Evolutionary conservation across 1,284 basidiomycete species (phyloP).

Genomic region (Cutaneotrichosporon daszewskae): DNA sequence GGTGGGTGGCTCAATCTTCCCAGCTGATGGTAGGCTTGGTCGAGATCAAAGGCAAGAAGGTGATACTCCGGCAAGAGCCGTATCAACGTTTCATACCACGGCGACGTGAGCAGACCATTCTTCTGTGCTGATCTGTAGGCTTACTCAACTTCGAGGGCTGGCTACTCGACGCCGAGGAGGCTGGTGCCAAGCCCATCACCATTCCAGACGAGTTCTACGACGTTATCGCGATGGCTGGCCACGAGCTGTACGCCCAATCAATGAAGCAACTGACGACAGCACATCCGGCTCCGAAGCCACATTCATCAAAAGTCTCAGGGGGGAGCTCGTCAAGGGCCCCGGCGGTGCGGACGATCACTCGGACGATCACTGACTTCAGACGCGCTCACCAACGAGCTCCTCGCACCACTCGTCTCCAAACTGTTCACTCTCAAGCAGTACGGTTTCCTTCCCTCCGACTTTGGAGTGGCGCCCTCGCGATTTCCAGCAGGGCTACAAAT

Average conservation of each 20-base stretch:
- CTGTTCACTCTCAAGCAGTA: conserved; percentile 35
- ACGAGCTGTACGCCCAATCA: conserved; percentile 29
- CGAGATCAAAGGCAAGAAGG: conserved; percentile 27
- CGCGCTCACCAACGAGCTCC: conserved; percentile 16
- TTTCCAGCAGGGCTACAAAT: conserved; percentile 36
- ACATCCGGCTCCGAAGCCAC: conserved; percentile 22
- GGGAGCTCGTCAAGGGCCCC: conserved; percentile 15
- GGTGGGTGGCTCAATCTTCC: too few species aligned
- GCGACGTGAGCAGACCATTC: conserved; percentile 21
- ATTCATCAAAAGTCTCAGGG: conserved; percentile 32
- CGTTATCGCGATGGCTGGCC: conserved; percentile 34
- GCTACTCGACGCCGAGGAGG: conserved; percentile 29
- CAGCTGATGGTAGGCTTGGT: conserved; percentile 13
- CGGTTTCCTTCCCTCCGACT: conserved; percentile 32
- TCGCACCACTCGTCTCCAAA: conserved; percentile 23
- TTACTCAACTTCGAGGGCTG: conserved; percentile 29
- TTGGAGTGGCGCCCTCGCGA: conserved; percentile 20
- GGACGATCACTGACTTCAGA: conserved; percentile 11
- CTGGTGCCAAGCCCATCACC: conserved; percentile 13
- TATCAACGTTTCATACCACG: conserved; percentile 15
- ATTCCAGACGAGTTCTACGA: conserved; percentile 32
- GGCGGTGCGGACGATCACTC: conserved; percentile 11
- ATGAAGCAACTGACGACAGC: conserved; percentile 8
- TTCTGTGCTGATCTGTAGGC: conserved; percentile 1
- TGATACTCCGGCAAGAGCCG: conserved; percentile 26